Conservation (phyloP, 148 eudicot species). For the Rhododendron kiyosumense region DNA sequence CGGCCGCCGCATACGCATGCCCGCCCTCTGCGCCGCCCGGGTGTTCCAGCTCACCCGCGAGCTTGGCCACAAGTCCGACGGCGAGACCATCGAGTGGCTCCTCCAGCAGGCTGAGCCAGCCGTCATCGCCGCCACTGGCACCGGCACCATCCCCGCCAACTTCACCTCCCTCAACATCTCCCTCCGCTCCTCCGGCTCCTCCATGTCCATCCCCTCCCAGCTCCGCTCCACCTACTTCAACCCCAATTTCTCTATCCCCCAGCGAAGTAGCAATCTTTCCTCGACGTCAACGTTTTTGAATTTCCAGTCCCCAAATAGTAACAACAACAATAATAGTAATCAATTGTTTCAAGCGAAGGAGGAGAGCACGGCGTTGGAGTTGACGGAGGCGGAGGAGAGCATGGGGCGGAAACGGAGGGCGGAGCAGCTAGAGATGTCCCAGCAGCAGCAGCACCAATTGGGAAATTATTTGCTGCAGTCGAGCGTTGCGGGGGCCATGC, state of each 20-base stretch:
- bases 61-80: slow-evolving; percentile 91
- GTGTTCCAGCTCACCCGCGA: slow-evolving; percentile 94
- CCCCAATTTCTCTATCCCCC: slow-evolving; percentile 54
- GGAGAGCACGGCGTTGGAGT: slow-evolving; percentile 31
- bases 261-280: slow-evolving; percentile 36
- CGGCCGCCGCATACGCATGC: slow-evolving; percentile 94
- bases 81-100: slow-evolving; percentile 96
- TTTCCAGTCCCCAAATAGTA: slow-evolving; percentile 41
- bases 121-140: slow-evolving; percentile 94
- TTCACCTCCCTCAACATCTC: slow-evolving; percentile 88
- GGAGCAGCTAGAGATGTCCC: slow-evolving; percentile 26
- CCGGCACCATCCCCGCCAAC: slow-evolving; percentile 96
- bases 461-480: slow-evolving; percentile 51
- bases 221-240: slow-evolving; percentile 67
- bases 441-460: slow-evolving; percentile 25
- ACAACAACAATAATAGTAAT: background rate
- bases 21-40: slow-evolving; percentile 91
- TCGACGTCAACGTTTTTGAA: slow-evolving; percentile 44
- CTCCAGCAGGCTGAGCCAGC: slow-evolving; percentile 94
- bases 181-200: slow-evolving; percentile 83
- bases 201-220: slow-evolving; percentile 77
- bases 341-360: slow-evolving; percentile 42
- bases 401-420: slow-evolving; percentile 21
- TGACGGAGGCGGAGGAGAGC: slow-evolving; percentile 42
- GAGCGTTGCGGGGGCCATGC: slow-evolving; percentile 34